These are phyloP conservation scores for Cyclotella choctawhatcheeana DNA, from an alignment of 108 stramenopile species.

Conservation along the genomic window DNA sequence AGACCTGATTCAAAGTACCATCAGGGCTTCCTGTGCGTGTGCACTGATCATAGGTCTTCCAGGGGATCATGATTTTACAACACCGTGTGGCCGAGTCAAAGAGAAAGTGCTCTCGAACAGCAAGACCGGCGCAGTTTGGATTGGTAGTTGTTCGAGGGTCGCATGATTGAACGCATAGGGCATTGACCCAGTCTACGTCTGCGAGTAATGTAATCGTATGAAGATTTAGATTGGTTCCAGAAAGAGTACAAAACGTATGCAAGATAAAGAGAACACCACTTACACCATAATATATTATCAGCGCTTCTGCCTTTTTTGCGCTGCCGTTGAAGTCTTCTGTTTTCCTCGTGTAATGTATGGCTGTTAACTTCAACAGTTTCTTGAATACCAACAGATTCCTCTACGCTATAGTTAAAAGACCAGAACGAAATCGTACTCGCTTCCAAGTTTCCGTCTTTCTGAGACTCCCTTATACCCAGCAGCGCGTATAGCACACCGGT, in stretches of 20 bases:
- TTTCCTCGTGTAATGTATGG: neutral
- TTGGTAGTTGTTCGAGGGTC: slow-evolving; percentile 14
- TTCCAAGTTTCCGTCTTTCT: too few species aligned
- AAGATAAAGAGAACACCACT: too few species aligned
- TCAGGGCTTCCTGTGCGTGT: slow-evolving; percentile 3
- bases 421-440: too few species aligned
- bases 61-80: slow-evolving; percentile 20
- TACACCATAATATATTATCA: neutral
- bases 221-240: too few species aligned
- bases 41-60: slow-evolving; percentile 9
- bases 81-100: neutral
- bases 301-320: neutral
- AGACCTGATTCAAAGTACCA: slow-evolving; percentile 1
- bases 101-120: slow-evolving; percentile 8
- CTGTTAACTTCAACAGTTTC: too few species aligned
- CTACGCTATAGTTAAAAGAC: too few species aligned
- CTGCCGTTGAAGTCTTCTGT: neutral
- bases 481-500: neutral
- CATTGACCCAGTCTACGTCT: slow-evolving; percentile 25
- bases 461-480: neutral
- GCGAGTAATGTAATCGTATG: neutral
- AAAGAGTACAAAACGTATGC: too few species aligned
- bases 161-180: slow-evolving; percentile 28
- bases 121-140: slow-evolving; percentile 25
- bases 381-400: too few species aligned